Base-by-base conservation (phyloP, 441 rosid species). In the Kokia cookei region DNA sequence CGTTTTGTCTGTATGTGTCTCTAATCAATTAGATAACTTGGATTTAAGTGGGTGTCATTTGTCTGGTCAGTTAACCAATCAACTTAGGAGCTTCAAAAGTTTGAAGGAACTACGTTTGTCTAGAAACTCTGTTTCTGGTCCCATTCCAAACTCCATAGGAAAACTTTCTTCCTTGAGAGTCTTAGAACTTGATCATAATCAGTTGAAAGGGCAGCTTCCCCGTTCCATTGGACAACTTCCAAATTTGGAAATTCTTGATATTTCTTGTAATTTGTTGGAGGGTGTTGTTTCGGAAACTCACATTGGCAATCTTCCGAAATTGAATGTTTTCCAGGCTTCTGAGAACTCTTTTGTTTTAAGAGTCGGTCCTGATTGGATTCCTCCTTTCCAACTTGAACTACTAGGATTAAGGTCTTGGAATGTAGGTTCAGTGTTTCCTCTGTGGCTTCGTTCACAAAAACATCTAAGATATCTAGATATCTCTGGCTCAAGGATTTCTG, bases 171-270 rank as follows among this genome's bases (percentile, higher is more conserved):
- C 62, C 14, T 74, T 87, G 69, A 69, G 67, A 40, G 14, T 27
- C 65, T 72, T 87, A 62, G 73, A 80, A 68, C 78, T 87, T 79
- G 81, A 24, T 77, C 57, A 47, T 80, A 82, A 64, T 35, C 12
- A 66, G 13, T 26, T 47, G 7, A 14, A 2, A 5, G 71, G 57
- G 5, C 10, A 26, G 0, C 40, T 66, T 4, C 40, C 71, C 7
- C 5, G 8, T 2, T 26, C 71, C 53, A 14, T 67, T 47, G 58
- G 43, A 1, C 10, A 14, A 43, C 71, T 67, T 14, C 42, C 19
- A 19, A 67, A 47, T 48, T 48, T 67, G 40, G 58, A 45, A 45
- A 7, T 7, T 5, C 14, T 48, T 67, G 2, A 47, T 47, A 3
- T 67, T 67, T 47, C 11, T 26, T 11, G 59, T 7, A 75, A 79